Evolutionary conservation across 192 early-diverging fungal genomes (phyloP).

Genomic region (Phlyctochytrium planicorne): DNA sequence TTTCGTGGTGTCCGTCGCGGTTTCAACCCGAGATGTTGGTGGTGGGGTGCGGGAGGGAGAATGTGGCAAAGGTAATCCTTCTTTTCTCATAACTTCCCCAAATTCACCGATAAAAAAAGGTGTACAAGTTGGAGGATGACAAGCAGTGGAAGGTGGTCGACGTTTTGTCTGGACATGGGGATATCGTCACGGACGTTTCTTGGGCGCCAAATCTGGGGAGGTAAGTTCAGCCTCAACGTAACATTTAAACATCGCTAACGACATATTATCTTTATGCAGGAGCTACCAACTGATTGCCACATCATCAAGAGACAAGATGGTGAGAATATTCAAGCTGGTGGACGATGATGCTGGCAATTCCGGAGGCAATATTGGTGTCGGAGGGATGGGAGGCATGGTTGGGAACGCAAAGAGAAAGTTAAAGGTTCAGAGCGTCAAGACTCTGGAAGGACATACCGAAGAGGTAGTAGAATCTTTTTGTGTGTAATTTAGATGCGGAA

Average conservation of each 20-base stretch:
- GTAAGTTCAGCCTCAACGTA: conserved; percentile 6
- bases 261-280: neutral
- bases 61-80: conserved; percentile 61
- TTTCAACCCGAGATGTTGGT: conserved; percentile 76
- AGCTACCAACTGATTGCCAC: conserved; percentile 85
- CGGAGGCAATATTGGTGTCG: conserved; percentile 6
- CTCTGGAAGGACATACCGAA: conserved; percentile 63
- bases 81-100: neutral
- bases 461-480: conserved; percentile 38
- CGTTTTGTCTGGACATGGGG: conserved; percentile 57
- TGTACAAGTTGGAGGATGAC: conserved; percentile 11
- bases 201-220: conserved; percentile 56
- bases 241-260: neutral
- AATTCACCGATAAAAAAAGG: neutral
- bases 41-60: conserved; percentile 82
- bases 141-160: conserved; percentile 65
- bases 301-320: conserved; percentile 70
- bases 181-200: conserved; percentile 64
- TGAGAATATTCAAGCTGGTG: conserved; percentile 74
- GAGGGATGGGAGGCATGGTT: neutral
- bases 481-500: neutral
- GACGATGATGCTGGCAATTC: conserved; percentile 37
- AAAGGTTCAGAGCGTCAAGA: conserved; percentile 54
- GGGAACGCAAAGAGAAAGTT: conserved; percentile 36
- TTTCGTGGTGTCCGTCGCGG: conserved; percentile 87